Percentiles rank a stretch among this genome's conserved stretches.
These are phyloP conservation scores for Rhipidocladum racemiflorum DNA, from an alignment of 176 grass and related monocot genomes.

Conservation along the genomic window DNA sequence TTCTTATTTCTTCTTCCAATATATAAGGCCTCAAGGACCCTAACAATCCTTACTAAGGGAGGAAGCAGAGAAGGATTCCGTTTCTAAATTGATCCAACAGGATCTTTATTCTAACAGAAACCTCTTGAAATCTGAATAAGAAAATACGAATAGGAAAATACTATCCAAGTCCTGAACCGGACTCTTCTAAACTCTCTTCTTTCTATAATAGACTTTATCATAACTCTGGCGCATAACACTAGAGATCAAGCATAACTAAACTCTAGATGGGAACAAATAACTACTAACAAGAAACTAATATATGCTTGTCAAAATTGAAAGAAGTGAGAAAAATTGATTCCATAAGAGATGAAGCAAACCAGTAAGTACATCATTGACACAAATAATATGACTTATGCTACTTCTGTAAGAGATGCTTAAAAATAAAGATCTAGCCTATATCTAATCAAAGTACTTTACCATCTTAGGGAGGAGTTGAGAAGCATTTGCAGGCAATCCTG, in stretches of 20 bases:
- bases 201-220: too few relatives aligned
- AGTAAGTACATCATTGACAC: constrained; percentile 3
- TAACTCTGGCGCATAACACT: too few relatives aligned
- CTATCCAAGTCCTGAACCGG: too few relatives aligned
- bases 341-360: constrained; percentile 6
- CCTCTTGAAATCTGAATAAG: too few relatives aligned
- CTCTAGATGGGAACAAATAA: background rate
- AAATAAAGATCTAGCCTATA: constrained; percentile 1
- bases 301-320: background rate
- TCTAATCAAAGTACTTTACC: constrained; percentile 51
- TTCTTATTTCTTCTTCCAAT: too few relatives aligned
- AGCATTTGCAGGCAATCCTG: constrained; percentile 87
- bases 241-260: background rate
- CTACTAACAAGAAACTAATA: background rate
- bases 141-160: too few relatives aligned
- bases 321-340: constrained; percentile 9
- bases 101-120: too few relatives aligned
- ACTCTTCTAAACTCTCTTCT: too few relatives aligned
- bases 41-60: too few relatives aligned
- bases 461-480: constrained; percentile 82
- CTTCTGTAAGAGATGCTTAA: background rate
- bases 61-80: too few relatives aligned
- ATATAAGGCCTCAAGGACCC: too few relatives aligned
- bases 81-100: too few relatives aligned
- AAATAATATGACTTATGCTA: constrained; percentile 15